Evolutionary conservation across 345 rosid genomes (phyloP).

Genomic region (Salix exigua): DNA sequence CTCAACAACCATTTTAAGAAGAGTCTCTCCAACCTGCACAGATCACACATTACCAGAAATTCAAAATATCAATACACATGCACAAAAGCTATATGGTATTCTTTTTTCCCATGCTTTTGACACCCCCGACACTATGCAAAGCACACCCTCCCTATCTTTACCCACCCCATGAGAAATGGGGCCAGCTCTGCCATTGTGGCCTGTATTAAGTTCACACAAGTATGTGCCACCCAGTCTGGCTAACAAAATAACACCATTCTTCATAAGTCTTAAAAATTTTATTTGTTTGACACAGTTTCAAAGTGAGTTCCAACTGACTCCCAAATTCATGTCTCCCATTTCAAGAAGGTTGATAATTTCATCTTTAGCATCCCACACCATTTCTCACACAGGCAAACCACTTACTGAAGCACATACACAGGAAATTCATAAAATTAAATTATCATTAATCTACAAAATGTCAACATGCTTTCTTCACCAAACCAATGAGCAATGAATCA

Average conservation of each 20-base stretch:
- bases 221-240: not conserved
- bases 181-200: not conserved
- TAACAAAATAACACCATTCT: not conserved
- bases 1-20: constrained; percentile 60
- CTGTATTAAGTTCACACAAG: not conserved
- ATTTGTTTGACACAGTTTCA: not conserved
- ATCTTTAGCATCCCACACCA: not conserved
- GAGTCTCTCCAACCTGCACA: constrained; percentile 89
- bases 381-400: not conserved
- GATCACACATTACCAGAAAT: not conserved
- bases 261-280: not conserved
- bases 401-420: not conserved
- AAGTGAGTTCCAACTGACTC: not conserved
- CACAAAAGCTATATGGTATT: not conserved
- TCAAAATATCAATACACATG: not conserved
- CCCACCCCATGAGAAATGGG: not conserved
- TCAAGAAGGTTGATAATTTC: not conserved
- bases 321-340: not conserved
- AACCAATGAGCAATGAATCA: not conserved
- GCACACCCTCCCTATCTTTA: not conserved
- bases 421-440: not conserved
- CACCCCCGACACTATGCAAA: not conserved
- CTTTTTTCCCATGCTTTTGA: not conserved
- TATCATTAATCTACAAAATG: not conserved
- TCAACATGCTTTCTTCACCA: not conserved